Evolutionary conservation across 441 rosid species (phyloP), one percentile per base, ranked within the genome.

Genomic region (Aquilaria agallochum): DNA sequence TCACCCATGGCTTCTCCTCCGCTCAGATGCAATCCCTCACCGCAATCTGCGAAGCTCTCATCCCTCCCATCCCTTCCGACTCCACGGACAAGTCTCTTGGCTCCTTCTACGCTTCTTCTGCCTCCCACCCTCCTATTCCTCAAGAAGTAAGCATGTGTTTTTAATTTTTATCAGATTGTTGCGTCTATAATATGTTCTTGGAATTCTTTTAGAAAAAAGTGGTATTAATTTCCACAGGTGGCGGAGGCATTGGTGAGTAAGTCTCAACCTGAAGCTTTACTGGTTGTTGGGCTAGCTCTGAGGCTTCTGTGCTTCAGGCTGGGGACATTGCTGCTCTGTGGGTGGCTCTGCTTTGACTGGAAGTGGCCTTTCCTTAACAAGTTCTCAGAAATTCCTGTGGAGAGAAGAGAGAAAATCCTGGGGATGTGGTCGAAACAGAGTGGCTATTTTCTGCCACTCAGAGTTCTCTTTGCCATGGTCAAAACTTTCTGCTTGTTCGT

Each of bases 241-340:
- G 98, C 95, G 3, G 90, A 81, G 48, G 49, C 74, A 2, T 12
- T 92, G 60, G 84, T 59, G 63, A 77, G 68, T 61, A 77, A 78
- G 67, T 83, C 75, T 14, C 20, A 61, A 48, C 58, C 75, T 53
- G 62, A 67, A 63, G 87, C 75, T n/a, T 68, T 86, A 59, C 55
- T 62, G 13, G 3, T 81, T 5, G 78, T 79, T 64, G 74, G 68
- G 54, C 48, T 83, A 53, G 71, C 76, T 53, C 47, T 92, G 73
- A 76, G 50, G 69, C 9, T 86, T 46, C 68, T 92, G 3, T 85
- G 93, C n/a, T 87, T 66, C 69, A 82, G 95, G 71, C 40, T 86
- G 55, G 96, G 90, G 31, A 89, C 93, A n/a, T 56, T 87, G 31
- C 62, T 87, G 70, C 85, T 89, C 5, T 89, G 96, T 63, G 96